These are phyloP conservation scores for Rubia peregrina DNA, from an alignment of 305 asterid genomes.

Conservation along the genomic window DNA sequence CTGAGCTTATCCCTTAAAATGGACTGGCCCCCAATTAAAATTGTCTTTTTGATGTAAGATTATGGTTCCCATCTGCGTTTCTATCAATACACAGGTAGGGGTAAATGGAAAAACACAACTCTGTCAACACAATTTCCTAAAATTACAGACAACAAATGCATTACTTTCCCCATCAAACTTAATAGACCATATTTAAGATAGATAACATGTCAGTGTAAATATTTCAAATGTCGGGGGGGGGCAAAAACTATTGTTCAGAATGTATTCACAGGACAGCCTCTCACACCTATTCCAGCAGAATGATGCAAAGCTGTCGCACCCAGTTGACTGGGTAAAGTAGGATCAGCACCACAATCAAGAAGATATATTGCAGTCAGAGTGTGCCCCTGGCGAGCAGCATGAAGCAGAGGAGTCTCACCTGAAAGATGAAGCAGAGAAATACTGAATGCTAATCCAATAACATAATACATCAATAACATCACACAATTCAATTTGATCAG, in stretches of 20 bases:
- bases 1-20: neutral
- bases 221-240: neutral
- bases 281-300: constrained; percentile 69
- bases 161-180: neutral
- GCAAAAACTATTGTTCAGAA: neutral
- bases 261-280: constrained; percentile 1
- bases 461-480: neutral
- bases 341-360: constrained; percentile 68
- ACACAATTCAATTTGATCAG: neutral
- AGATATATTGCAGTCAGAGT: constrained; percentile 69
- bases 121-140: neutral
- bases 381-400: constrained; percentile 91
- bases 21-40: neutral
- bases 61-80: neutral
- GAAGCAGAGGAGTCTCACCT: constrained; percentile 91
- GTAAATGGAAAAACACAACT: neutral
- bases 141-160: neutral
- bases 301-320: constrained; percentile 91
- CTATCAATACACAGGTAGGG: neutral
- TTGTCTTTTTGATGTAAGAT: neutral
- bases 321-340: constrained; percentile 69
- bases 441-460: neutral
- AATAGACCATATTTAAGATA: neutral
- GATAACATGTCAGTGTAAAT: neutral
- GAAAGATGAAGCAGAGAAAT: constrained; percentile 11